These are phyloP conservation scores for Drechslera avenae DNA, from an alignment of 2,329 filamentous ascomycete species.

Conservation along the genomic window DNA sequence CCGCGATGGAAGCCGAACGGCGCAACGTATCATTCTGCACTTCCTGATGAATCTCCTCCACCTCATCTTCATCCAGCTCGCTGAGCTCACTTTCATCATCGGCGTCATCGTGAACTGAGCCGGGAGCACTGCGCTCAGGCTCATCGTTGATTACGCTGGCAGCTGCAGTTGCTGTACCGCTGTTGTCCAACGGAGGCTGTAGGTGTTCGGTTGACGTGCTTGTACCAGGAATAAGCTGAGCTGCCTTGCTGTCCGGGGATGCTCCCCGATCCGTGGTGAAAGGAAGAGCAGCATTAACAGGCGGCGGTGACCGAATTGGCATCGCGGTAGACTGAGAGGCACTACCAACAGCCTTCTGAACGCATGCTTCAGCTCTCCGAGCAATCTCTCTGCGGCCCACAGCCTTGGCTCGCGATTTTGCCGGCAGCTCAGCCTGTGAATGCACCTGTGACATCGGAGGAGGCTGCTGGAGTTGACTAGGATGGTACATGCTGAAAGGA, in stretches of 20 bases:
- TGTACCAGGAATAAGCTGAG: conserved; percentile 2
- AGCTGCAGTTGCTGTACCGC: conserved; percentile 50
- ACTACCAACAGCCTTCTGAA: conserved; percentile 48
- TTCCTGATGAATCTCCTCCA: conserved; percentile 41
- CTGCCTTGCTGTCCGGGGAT: conserved; percentile 32
- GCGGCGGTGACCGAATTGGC: conserved; percentile 42
- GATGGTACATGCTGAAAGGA: conserved; percentile 35
- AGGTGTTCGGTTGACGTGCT: conserved; percentile 20
- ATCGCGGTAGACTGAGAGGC: conserved; percentile 34
- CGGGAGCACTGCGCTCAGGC: conserved; percentile 58
- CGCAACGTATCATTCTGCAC: conserved; percentile 18
- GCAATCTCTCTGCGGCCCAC: conserved; percentile 65
- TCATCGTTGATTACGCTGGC: conserved; percentile 38
- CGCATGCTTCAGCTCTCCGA: conserved; percentile 63
- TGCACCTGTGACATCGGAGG: conserved; percentile 20
- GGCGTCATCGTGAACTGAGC: conserved; percentile 60
- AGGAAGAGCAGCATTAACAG: conserved; percentile 21
- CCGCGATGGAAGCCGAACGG: conserved; percentile 22
- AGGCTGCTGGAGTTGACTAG: conserved; percentile 28
- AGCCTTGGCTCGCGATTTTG: conserved; percentile 57
- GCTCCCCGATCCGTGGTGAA: conserved; percentile 12
- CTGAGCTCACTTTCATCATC: conserved; percentile 62
- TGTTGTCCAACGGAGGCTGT: conserved; percentile 24
- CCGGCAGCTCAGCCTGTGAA: conserved; percentile 26
- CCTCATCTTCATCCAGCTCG: conserved; percentile 55